Evolutionary conservation across 169 alveolate genomes (phyloP), one percentile per base, ranked within the genome.

Genomic region (Eimeria zaria): DNA sequence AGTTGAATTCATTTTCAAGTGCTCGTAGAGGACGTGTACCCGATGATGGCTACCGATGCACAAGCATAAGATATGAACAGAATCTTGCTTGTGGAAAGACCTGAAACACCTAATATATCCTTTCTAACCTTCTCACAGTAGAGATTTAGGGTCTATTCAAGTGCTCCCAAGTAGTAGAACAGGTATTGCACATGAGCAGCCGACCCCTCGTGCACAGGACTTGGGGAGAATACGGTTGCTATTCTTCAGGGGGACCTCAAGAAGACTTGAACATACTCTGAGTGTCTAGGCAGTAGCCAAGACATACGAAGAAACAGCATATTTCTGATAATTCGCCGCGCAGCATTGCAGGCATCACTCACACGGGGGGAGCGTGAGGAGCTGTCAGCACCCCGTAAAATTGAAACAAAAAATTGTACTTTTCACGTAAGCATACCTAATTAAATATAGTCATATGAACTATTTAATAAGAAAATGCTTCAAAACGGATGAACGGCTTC

Each of bases 271-370:
- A 73, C 53, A n/a, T 55, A 73, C 58, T 73, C 53, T 22, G 48
- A 39, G 39, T 73, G 53, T 36, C 84, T 36, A 44, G 58, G 84
- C 48, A n/a, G 84, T 55, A 73, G 84, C 84, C 84, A 73, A 73
- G 84, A 73, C 84, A 73, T 55, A 39, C 33, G 53, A 73, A 73
- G 84, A n/a, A 33, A 73, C 58, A 0, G 84, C 48, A 73, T 73
- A 73, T 73, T 73, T 73, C 55, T 18, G 53, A 5, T 55, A 73
- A 36, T 44, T 39, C 53, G 53, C 33, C 58, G 84, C 84, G 58
- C 30, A 73, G 84, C 84, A 36, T 73, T 73, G 84, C 84, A 44
- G 53, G 84, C 53, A 64, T 73, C 53, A 73, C 58, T 73, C 55
- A 73, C 84, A 44, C 84, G 30, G 22, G 55, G 16, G 53, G 58